A percentile compares a stretch with the other conserved stretches of the same genome.
These are phyloP conservation scores for Spiraea crenata DNA, from an alignment of 331 rosid species.

Conservation along the genomic window DNA sequence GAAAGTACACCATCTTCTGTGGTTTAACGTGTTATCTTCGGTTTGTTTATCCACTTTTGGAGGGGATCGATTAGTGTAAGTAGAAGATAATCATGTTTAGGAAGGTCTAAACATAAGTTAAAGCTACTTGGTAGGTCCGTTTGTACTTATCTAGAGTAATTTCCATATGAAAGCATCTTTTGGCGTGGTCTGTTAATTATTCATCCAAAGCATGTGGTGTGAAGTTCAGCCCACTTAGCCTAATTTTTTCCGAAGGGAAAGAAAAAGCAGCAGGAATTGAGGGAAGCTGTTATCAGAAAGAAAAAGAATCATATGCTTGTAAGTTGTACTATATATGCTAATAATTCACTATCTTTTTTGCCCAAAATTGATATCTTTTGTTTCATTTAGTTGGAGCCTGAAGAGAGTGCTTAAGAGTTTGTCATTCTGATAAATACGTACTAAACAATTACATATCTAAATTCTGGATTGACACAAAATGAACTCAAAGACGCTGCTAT, in stretches of 20 bases:
- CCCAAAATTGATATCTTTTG: neutral
- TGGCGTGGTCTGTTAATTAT: neutral
- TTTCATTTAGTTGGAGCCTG: too few relatives aligned
- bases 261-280: neutral
- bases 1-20: neutral
- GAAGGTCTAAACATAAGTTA: neutral
- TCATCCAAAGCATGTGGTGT: neutral
- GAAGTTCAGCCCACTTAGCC: neutral
- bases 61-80: neutral
- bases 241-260: neutral
- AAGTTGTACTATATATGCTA: neutral
- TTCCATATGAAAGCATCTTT: conserved; percentile 20
- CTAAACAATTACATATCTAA: too few relatives aligned
- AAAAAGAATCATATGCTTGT: neutral
- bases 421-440: too few relatives aligned
- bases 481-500: too few relatives aligned
- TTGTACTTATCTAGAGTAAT: conserved; percentile 11
- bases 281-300: neutral
- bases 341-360: neutral
- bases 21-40: conserved; percentile 2
- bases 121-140: neutral
- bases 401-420: too few relatives aligned
- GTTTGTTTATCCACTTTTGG: conserved; percentile 1
- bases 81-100: neutral
- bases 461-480: too few relatives aligned